A percentile compares a stretch with the other conserved stretches of the same genome.
phyloP scores from a whole-genome alignment of 306 rosid species.

The Begonia masoniana region DNA sequence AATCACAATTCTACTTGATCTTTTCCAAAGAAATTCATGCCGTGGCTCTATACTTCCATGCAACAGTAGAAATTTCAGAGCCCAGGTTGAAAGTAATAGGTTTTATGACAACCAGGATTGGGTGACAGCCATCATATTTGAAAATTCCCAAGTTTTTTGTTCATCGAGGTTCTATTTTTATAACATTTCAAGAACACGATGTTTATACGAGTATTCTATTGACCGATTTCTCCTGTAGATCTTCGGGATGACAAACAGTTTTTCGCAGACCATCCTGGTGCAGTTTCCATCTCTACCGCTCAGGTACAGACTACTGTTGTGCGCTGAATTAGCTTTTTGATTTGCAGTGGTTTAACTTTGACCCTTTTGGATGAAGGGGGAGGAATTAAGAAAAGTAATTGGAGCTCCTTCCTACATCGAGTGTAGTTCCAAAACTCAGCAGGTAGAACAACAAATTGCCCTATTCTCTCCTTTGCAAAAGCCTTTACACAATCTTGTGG shows the following conservation, averaged over 20 bases:
- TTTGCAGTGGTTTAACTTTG: neutral
- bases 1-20: neutral
- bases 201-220: no score
- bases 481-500: neutral
- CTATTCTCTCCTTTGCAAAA: no score
- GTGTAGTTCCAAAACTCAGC: conserved; percentile 59
- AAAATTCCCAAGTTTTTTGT: no score
- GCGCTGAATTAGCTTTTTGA: neutral
- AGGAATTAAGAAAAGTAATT: conserved; percentile 42
- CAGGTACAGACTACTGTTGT: conserved; percentile 19
- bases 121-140: no score
- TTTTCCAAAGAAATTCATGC: neutral
- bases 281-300: conserved; percentile 37
- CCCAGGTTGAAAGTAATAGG: no score
- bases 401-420: conserved; percentile 51
- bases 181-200: no score
- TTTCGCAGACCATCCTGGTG: conserved; percentile 45
- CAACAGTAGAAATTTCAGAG: no score
- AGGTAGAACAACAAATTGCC: conserved; percentile 16
- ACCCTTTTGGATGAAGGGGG: conserved; percentile 30
- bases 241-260: conserved; percentile 50
- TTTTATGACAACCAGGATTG: neutral
- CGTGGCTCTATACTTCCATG: neutral
- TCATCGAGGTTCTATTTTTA: no score
- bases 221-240: conserved; percentile 22